These are phyloP conservation scores for Clohesyomyces aquaticus DNA, from an alignment of 495 filamentous ascomycete species.

Conservation along the genomic window DNA sequence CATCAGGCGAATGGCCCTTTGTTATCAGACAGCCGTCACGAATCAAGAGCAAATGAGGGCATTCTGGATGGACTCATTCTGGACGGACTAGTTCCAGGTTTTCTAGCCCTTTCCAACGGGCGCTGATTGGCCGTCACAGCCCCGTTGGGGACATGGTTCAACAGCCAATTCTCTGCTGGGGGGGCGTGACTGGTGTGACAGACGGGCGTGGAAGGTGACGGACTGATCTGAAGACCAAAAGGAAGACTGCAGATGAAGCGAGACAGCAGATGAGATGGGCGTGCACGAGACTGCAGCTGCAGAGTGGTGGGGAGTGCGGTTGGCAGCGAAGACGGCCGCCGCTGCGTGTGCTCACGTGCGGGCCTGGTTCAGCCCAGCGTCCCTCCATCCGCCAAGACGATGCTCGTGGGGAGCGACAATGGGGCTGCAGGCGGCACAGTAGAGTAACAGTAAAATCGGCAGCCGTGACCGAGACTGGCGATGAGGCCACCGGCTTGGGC, in stretches of 20 bases:
- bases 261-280: background rate
- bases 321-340: no score
- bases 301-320: no score
- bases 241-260: slow-evolving; percentile 1
- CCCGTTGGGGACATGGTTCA: slow-evolving; percentile 13
- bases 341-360: background rate
- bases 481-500: background rate
- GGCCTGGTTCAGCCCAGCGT: background rate
- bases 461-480: background rate
- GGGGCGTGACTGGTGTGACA: slow-evolving; percentile 25
- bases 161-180: slow-evolving; percentile 9
- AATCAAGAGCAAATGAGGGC: slow-evolving; percentile 11
- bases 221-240: background rate
- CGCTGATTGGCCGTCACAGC: slow-evolving; percentile 32
- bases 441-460: background rate
- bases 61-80: no score
- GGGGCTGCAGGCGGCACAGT: no score
- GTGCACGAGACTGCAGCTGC: background rate
- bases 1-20: background rate
- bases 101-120: slow-evolving; percentile 35
- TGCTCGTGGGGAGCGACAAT: background rate
- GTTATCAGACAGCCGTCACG: slow-evolving; percentile 5
- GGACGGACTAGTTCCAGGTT: slow-evolving; percentile 10
- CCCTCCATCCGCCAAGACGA: background rate
- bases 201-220: slow-evolving; percentile 1